Conservation (phyloP, 2,329 filamentous ascomycete genomes). For the Pestalotiopsis sp. region DNA sequence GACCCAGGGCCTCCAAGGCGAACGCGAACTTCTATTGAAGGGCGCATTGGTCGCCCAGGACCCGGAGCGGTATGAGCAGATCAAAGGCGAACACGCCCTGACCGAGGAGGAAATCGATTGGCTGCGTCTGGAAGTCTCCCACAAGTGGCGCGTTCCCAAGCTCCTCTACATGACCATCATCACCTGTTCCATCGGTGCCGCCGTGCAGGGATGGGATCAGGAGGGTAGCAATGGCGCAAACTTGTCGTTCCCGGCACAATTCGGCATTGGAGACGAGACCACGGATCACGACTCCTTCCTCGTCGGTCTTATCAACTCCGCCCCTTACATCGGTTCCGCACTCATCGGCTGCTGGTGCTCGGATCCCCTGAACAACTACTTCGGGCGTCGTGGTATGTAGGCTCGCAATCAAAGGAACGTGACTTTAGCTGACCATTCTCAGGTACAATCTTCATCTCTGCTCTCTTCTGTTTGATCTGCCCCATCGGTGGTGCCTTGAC, state of each 20-base stretch:
- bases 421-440: neutral
- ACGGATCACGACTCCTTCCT: constrained; percentile 52
- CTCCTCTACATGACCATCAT: constrained; percentile 65
- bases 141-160: constrained; percentile 67
- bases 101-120: constrained; percentile 55
- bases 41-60: constrained; percentile 33
- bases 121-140: constrained; percentile 57
- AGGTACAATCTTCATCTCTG: constrained; percentile 29
- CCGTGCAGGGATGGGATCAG: constrained; percentile 50
- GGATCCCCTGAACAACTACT: constrained; percentile 43
- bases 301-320: constrained; percentile 57
- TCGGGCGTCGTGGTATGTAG: constrained; percentile 41
- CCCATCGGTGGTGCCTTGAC: constrained; percentile 31
- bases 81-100: constrained; percentile 49
- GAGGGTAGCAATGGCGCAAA: constrained; percentile 40
- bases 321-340: constrained; percentile 39
- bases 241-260: constrained; percentile 42
- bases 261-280: constrained; percentile 38
- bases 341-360: constrained; percentile 52
- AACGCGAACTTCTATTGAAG: constrained; percentile 18
- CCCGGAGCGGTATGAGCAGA: constrained; percentile 45
- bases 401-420: neutral
- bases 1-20: constrained; percentile 16
- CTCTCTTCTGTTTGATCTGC: neutral
- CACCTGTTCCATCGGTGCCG: constrained; percentile 42